phyloP scores from a whole-genome alignment of 2,329 filamentous ascomycete species.

The Tolypocladium inflatum region DNA sequence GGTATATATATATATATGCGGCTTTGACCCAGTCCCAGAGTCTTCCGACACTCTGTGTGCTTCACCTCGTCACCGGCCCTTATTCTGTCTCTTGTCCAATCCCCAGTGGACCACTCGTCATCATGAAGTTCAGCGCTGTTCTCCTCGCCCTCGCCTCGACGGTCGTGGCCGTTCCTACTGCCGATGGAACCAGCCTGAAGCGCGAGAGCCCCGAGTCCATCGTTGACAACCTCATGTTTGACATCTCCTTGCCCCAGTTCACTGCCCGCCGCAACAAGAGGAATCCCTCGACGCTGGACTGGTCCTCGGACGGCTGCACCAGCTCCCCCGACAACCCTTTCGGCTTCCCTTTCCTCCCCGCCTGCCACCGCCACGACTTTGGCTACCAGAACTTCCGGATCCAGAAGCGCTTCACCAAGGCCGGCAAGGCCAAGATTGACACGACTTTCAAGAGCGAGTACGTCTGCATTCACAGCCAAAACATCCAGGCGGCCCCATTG shows the following conservation, averaged over 20 bases:
- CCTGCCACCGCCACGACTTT: conserved; percentile 47
- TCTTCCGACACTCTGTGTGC: background rate
- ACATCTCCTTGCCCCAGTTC: conserved; percentile 30
- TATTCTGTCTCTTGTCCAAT: background rate
- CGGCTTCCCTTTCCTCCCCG: conserved; percentile 31
- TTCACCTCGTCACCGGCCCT: too few species aligned
- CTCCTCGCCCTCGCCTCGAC: conserved; percentile 13
- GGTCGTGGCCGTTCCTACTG: conserved; percentile 12
- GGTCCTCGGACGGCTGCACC: conserved; percentile 33
- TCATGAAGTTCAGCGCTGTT: conserved; percentile 21
- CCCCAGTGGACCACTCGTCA: background rate
- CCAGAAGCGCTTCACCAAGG: conserved; percentile 35
- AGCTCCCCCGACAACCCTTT: conserved; percentile 32
- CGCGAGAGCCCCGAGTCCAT: conserved; percentile 16
- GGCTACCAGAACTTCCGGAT: conserved; percentile 43
- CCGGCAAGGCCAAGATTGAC: conserved; percentile 34
- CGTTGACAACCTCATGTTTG: conserved; percentile 39
- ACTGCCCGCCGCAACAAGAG: conserved; percentile 25
- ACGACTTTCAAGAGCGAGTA: conserved; percentile 37
- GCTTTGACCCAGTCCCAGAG: background rate
- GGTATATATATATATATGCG: background rate
- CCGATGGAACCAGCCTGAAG: conserved; percentile 2
- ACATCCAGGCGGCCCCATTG: background rate
- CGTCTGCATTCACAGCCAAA: conserved; percentile 5
- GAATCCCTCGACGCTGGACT: conserved; percentile 28